Conservation (phyloP, 1,284 basidiomycete genomes). For the Ceratobasidium sp. region DNA sequence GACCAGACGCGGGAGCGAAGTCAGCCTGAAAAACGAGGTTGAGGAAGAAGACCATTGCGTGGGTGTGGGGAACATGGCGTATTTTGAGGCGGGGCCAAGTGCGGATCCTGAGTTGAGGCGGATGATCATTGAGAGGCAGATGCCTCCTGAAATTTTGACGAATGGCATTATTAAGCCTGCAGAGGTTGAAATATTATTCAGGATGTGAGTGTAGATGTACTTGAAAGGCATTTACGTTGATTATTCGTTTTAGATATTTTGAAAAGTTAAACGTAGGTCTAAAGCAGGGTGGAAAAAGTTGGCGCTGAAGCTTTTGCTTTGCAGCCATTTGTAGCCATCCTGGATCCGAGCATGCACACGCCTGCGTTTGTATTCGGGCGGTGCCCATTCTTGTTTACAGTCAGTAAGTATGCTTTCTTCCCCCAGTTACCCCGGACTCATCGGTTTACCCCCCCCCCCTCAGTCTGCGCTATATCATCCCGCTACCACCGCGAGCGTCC, state of each 20-base stretch:
- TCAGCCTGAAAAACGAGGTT: slow-evolving; percentile 60
- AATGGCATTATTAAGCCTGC: slow-evolving; percentile 81
- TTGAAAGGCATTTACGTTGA: slow-evolving; percentile 52
- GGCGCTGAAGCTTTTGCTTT: slow-evolving; percentile 26
- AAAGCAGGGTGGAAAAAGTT: slow-evolving; percentile 1
- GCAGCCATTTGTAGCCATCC: slow-evolving; percentile 76
- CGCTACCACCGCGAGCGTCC: slow-evolving; percentile 78
- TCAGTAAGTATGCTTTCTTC: slow-evolving; percentile 78
- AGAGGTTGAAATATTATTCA: slow-evolving; percentile 84
- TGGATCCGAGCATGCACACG: slow-evolving; percentile 79
- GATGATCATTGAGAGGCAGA: slow-evolving; percentile 79
- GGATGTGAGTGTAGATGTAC: slow-evolving; percentile 68
- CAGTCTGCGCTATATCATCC: slow-evolving; percentile 81
- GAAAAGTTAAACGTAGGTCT: slow-evolving; percentile 71
- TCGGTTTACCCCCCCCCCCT: too few relatives aligned
- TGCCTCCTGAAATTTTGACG: slow-evolving; percentile 83
- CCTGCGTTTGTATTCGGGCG: slow-evolving; percentile 76
- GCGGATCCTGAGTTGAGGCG: slow-evolving; percentile 74
- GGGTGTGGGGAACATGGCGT: slow-evolving; percentile 82
- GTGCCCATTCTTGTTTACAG: slow-evolving; percentile 85
- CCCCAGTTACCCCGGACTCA: too few relatives aligned
- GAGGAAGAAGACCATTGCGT: slow-evolving; percentile 61
- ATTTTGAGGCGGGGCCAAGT: slow-evolving; percentile 75
- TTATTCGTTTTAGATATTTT: slow-evolving; percentile 67
- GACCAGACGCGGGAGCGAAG: slow-evolving; percentile 54